These are phyloP conservation scores for Mentha longifolia DNA, from an alignment of 257 asterid genomes.

Conservation along the genomic window DNA sequence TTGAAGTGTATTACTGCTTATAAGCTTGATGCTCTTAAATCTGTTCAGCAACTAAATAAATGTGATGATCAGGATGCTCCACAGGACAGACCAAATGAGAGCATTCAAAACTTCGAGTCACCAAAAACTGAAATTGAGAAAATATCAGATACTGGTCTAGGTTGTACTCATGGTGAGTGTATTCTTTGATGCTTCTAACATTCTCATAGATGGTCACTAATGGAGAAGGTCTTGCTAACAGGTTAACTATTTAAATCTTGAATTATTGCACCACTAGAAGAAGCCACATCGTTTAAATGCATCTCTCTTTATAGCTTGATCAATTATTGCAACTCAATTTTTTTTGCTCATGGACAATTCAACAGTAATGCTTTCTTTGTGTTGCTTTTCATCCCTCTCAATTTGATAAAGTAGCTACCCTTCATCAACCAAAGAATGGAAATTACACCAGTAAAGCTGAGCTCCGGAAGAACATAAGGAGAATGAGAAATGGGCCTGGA, in stretches of 20 bases:
- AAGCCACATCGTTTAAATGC: too few species aligned
- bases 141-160: constrained; percentile 34
- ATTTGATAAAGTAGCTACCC: constrained; percentile 41
- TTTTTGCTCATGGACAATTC: too few species aligned
- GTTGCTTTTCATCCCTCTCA: constrained; percentile 23
- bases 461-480: constrained; percentile 53
- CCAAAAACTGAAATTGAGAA: constrained; percentile 28
- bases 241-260: too few species aligned
- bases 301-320: too few species aligned
- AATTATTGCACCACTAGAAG: too few species aligned
- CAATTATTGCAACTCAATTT: too few species aligned
- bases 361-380: background rate
- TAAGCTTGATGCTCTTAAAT: constrained; percentile 87
- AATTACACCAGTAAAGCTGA: constrained; percentile 60
- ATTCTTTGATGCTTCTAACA: constrained; percentile 14
- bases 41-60: constrained; percentile 53
- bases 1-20: constrained; percentile 74
- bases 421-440: constrained; percentile 46
- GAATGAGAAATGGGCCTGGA: constrained; percentile 83
- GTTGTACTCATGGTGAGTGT: constrained; percentile 46
- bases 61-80: constrained; percentile 45
- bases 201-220: constrained; percentile 1
- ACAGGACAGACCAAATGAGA: constrained; percentile 35
- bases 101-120: constrained; percentile 37
- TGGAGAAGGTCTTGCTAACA: too few species aligned